Evolutionary conservation across 2,329 filamentous ascomycete genomes (phyloP).

Genomic region (Amesomyces nigricolor): DNA sequence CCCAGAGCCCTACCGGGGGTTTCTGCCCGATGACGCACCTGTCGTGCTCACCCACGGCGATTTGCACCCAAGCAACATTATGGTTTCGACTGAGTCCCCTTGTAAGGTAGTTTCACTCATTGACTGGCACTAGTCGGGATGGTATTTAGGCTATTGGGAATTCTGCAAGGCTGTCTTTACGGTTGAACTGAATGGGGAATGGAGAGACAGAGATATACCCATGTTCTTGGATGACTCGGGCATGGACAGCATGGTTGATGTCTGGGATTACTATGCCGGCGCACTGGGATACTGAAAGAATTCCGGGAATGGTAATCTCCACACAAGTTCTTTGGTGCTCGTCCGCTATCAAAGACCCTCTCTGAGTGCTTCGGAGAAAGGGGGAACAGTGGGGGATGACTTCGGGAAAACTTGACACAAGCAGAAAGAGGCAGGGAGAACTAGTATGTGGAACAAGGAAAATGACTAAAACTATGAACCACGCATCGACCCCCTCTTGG

Average conservation of each 20-base stretch:
- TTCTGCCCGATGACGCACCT: slow-evolving; percentile 26
- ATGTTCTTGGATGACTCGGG: slow-evolving; percentile 6
- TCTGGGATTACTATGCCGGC: background rate
- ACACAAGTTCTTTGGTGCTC: too few species aligned
- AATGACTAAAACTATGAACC: too few species aligned
- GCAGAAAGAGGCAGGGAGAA: too few species aligned
- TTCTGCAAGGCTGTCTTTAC: slow-evolving; percentile 27
- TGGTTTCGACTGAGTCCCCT: slow-evolving; percentile 26
- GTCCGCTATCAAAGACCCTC: too few species aligned
- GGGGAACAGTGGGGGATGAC: too few species aligned
- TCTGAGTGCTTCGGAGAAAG: too few species aligned
- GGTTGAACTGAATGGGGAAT: slow-evolving; percentile 5
- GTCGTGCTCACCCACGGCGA: slow-evolving; percentile 34
- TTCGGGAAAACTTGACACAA: too few species aligned
- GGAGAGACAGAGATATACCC: slow-evolving; percentile 13
- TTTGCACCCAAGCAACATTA: slow-evolving; percentile 32
- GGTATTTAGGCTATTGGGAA: slow-evolving; percentile 35
- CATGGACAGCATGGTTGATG: background rate
- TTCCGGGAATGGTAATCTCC: too few species aligned
- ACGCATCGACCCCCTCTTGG: too few species aligned
- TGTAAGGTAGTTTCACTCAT: slow-evolving; percentile 27
- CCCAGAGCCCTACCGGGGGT: slow-evolving; percentile 24
- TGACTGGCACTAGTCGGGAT: slow-evolving; percentile 34
- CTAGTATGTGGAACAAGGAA: too few species aligned
- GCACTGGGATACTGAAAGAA: background rate